Evolutionary conservation across 352 stramenopile species (phyloP), one percentile per base, ranked within the genome.

Genomic region (Phytophthora multivora): DNA sequence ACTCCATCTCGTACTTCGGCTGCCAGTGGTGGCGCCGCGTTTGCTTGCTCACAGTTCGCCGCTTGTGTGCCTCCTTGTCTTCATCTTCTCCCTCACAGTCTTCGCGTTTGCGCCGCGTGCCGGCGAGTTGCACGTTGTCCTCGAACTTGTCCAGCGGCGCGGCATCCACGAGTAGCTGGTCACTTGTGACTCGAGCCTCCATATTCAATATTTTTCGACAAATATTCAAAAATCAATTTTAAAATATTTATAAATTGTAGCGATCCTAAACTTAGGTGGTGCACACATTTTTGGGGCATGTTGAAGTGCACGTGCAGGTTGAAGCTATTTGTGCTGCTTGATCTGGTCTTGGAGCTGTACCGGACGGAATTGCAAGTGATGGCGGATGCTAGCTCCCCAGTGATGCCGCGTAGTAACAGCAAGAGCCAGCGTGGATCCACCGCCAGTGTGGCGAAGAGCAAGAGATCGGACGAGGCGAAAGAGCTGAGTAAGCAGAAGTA

Each of bases 1-100:
- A 95, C 70, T 95, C 86, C 59, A 84, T 78, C 63, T 88, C 83
- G 61, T 95, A 95, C 77, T 91, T 91, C 18, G 71, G 59, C 56
- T 93, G 83, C 83, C 83, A 95, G 56, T 84, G 79, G 71, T 95
- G 83, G 30, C 86, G 86, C 13, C 80, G 75, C 57, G 77, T 66
- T 31, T 79, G 80, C 46, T 83, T 83, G n/a, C 42, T 64, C 36
- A 50, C 54, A 8, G 40, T 39, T 8, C 41, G 65, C 35, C 62
- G 54, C 48, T 86, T 86, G 49, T 59, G 62, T 41, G 62, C 61
- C 7, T 87, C 75, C 51, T 87, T 78, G 21, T 88, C 73, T 1
- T 80, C 63, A 25, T 76, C 70, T 23, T 80, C 64, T 19, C 72
- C 75, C 12, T 75, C 73, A 2, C 45, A 57, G 3, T 49, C 75